Evolutionary conservation across 129 eudicot species (phyloP).

Genomic region (Tanacetum coccineum): DNA sequence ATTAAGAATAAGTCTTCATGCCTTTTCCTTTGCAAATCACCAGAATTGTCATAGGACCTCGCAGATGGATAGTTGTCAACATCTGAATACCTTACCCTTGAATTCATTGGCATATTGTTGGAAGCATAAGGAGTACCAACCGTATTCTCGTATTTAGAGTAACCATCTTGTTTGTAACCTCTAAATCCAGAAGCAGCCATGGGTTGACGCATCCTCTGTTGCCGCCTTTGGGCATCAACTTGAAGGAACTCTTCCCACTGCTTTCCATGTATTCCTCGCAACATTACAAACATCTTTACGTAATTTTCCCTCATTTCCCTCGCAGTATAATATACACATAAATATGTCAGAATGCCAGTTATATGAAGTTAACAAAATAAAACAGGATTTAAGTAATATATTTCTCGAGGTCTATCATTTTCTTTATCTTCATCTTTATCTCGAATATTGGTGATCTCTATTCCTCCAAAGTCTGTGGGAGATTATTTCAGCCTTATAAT

Average conservation of each 20-base stretch:
- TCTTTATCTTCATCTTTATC: constrained; percentile 85
- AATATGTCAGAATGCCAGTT: neutral
- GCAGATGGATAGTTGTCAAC: constrained; percentile 51
- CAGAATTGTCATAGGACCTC: constrained; percentile 46
- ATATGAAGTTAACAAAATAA: no score
- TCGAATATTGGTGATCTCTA: constrained; percentile 63
- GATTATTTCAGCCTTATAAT: no score
- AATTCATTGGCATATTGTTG: constrained; percentile 42
- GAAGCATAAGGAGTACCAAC: constrained; percentile 33
- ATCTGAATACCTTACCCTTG: constrained; percentile 56
- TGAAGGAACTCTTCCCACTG: constrained; percentile 87
- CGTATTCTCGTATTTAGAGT: constrained; percentile 45
- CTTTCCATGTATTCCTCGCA: constrained; percentile 56
- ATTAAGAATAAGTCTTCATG: constrained; percentile 53
- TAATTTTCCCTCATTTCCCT: constrained; percentile 57
- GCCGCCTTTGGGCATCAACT: constrained; percentile 48
- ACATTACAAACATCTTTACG: constrained; percentile 44
- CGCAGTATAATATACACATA: constrained; percentile 39
- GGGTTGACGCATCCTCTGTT: constrained; percentile 47
- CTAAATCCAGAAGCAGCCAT: constrained; percentile 46
- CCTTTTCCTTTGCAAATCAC: constrained; percentile 63
- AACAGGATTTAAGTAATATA: neutral
- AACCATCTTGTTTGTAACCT: constrained; percentile 51
- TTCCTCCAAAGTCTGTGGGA: no score
- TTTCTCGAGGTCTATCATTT: constrained; percentile 78